Base-by-base conservation (phyloP, 2,329 filamentous ascomycete genomes). In the Botrytis medusae region DNA sequence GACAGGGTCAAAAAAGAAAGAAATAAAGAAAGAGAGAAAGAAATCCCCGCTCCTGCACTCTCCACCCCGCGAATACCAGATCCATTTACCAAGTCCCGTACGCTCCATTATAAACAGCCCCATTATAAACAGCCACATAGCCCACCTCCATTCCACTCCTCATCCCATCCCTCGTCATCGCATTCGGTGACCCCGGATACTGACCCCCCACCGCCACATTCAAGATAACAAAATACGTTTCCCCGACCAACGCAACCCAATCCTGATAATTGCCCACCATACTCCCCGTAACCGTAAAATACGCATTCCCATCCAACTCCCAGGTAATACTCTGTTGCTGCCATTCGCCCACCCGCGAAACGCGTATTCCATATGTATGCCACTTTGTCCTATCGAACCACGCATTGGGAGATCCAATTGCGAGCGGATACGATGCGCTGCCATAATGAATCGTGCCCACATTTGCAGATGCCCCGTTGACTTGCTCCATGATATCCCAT, bases 61-160 rank as follows among this genome's bases (percentile, higher is more conserved):
- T 4, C 10, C n/a, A 57, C n/a, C 54, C n/a, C 54, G 14, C 12
- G 9, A 44, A 44, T 8, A 8, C 7, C 8, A 37, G 1, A 44
- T 44, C 42, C 42, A 3, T 44, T 16, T 14, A 14, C 29, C 54
- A 29, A n/a, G 4, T 14, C 14, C 14, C 12, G 1, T n/a, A 18
- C 4, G 14, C 54, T 34, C 60, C 60, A 40, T 62, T 37, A 62
- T 62, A 62, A 62, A 62, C 60, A 22, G 34, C 54, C 60, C 60
- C 60, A 40, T 62, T 37, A 62, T 62, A 62, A 62, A 62, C 60
- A 22, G 34, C 60, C 60, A 62, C 60, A 42, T 10, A 62, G 1
- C 22, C 60, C 25, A 62, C 60, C 60, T 62, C 60, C 60, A 62
- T 62, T 9, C 60, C 60, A 62, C 60, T 62, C 25, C 60, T 37